Evolutionary conservation across 2,329 filamentous ascomycete species (phyloP).

Genomic region (Fusarium continuum): DNA sequence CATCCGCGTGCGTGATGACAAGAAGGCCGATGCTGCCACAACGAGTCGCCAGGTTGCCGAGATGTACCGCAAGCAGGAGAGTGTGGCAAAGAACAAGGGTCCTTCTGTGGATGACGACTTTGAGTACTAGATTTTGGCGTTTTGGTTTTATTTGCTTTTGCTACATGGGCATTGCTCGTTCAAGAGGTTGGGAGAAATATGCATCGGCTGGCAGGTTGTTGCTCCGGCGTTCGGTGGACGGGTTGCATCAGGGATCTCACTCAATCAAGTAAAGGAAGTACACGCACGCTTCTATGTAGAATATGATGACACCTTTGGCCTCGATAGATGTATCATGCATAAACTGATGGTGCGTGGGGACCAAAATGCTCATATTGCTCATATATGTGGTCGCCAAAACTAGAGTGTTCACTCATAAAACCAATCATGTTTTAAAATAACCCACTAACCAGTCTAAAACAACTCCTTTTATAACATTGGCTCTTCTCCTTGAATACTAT

Average conservation of each 20-base stretch:
- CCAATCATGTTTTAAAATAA: constrained; percentile 14
- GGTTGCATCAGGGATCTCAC: not conserved
- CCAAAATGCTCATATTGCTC: not conserved
- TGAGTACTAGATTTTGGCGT: constrained; percentile 76
- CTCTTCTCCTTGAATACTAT: constrained; percentile 43
- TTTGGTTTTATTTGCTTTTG: not conserved
- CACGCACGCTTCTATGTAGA: not conserved
- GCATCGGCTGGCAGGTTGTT: constrained; percentile 5
- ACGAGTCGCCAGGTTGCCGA: constrained; percentile 87
- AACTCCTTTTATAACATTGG: constrained; percentile 39
- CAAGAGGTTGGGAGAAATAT: not conserved
- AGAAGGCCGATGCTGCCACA: constrained; percentile 92
- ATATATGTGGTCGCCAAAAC: constrained; percentile 10
- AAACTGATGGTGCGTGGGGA: not conserved
- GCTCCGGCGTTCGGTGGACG: constrained; percentile 20
- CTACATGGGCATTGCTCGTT: not conserved
- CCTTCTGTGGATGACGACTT: constrained; percentile 95
- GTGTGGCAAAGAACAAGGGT: constrained; percentile 84
- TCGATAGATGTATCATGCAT: not conserved
- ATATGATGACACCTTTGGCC: not conserved
- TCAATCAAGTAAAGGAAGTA: constrained; percentile 3
- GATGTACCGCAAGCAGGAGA: constrained; percentile 97
- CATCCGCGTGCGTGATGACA: constrained; percentile 91
- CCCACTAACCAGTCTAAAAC: not conserved
- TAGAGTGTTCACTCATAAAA: not conserved